Evolutionary conservation across 768 basidiomycete genomes (phyloP).

Genomic region (Lactifluus pinguis): DNA sequence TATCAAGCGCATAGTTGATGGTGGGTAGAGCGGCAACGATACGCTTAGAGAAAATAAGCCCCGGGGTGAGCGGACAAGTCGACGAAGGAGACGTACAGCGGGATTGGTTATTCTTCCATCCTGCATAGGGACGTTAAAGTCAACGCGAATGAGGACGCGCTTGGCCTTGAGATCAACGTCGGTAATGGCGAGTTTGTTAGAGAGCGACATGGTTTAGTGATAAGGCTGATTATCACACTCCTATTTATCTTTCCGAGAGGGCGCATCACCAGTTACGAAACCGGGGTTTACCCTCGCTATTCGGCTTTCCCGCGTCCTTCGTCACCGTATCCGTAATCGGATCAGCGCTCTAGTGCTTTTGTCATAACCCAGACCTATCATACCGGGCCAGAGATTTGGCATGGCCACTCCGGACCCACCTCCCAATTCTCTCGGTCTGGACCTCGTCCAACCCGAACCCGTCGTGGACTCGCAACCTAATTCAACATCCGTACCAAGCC

Average conservation of each 20-base stretch:
- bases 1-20: slow-evolving; percentile 84
- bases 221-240: neutral
- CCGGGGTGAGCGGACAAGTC: slow-evolving; percentile 6
- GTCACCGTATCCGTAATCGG: slow-evolving; percentile 1
- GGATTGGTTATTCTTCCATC: slow-evolving; percentile 93
- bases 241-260: neutral
- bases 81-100: slow-evolving; percentile 51
- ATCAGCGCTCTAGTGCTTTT: slow-evolving; percentile 1
- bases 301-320: neutral
- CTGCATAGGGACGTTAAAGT: slow-evolving; percentile 92
- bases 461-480: slow-evolving; percentile 27
- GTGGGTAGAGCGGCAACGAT: slow-evolving; percentile 96
- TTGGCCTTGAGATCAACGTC: slow-evolving; percentile 83
- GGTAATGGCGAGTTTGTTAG: slow-evolving; percentile 88
- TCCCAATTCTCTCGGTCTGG: slow-evolving; percentile 62
- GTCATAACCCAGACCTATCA: slow-evolving; percentile 6
- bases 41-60: slow-evolving; percentile 44
- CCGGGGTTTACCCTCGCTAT: neutral
- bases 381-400: slow-evolving; percentile 24
- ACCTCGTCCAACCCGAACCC: slow-evolving; percentile 42
- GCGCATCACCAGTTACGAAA: neutral
- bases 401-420: slow-evolving; percentile 26
- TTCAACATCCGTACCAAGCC: slow-evolving; percentile 4
- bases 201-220: slow-evolving; percentile 63
- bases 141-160: slow-evolving; percentile 89